A percentile compares a stretch with the other conserved stretches of the same genome.
Evolutionary conservation across 1,284 basidiomycete genomes (phyloP).

Genomic region (Ustilago curta): DNA sequence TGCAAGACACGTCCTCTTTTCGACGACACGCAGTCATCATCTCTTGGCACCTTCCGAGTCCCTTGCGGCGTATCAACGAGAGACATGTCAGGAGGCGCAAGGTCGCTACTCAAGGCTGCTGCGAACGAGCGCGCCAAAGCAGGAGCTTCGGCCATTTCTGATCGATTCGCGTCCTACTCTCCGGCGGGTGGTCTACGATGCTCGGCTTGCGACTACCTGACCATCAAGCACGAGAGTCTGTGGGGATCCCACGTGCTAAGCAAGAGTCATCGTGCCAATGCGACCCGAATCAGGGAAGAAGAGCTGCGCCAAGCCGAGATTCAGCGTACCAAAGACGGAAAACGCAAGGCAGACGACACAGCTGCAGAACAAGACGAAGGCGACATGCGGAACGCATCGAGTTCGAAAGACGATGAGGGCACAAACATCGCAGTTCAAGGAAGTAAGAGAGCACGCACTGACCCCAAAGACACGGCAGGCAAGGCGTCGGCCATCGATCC

Average conservation of each 20-base stretch:
- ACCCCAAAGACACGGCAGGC: not conserved
- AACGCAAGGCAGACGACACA: constrained; percentile 39
- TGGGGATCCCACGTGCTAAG: constrained; percentile 55
- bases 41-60: not conserved
- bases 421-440: constrained; percentile 1
- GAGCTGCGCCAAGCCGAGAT: constrained; percentile 28
- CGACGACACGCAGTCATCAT: not conserved
- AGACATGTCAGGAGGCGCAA: constrained; percentile 46
- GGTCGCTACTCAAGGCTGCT: constrained; percentile 46
- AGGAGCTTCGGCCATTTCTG: constrained; percentile 22
- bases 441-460: constrained; percentile 28
- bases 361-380: not conserved
- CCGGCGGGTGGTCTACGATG: constrained; percentile 50
- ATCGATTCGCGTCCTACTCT: constrained; percentile 55
- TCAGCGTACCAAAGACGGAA: constrained; percentile 39
- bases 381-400: not conserved
- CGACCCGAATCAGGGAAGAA: constrained; percentile 27
- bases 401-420: not conserved
- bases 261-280: constrained; percentile 51
- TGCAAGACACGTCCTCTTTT: not conserved
- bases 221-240: constrained; percentile 60
- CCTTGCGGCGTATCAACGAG: not conserved
- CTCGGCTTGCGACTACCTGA: constrained; percentile 50
- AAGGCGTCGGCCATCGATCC: constrained; percentile 31
- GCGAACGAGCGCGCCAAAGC: constrained; percentile 35